phyloP scores from a whole-genome alignment of 176 grass and related monocot species.

The Bolboschoenus planiculmis region DNA sequence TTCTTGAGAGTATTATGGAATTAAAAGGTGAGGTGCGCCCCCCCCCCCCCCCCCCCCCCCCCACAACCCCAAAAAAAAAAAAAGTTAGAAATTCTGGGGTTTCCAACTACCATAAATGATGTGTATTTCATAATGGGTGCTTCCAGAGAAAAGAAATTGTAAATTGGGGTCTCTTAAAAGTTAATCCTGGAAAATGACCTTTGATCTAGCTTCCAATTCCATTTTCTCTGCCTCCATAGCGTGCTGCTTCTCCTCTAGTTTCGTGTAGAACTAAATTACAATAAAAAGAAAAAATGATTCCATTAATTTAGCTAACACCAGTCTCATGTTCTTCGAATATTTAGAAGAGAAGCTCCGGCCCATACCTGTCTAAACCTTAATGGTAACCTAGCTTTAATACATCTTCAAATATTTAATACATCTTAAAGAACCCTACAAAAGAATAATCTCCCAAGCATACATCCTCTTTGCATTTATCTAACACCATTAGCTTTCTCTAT shows the following conservation, averaged over 20 bases:
- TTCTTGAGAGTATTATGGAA: background rate
- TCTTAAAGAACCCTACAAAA: background rate
- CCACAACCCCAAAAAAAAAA: background rate
- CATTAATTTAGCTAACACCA: background rate
- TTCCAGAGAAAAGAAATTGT: background rate
- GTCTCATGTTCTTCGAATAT: background rate
- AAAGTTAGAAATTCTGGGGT: background rate
- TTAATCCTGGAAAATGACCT: conserved; percentile 22
- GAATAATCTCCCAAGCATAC: background rate
- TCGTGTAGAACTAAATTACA: conserved; percentile 39
- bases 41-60: background rate
- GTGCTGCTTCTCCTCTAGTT: conserved; percentile 45
- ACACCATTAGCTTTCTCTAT: no score
- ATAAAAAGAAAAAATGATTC: background rate
- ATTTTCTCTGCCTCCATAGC: conserved; percentile 50
- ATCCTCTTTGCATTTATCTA: background rate
- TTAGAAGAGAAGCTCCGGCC: background rate
- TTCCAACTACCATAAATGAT: background rate
- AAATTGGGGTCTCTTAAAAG: background rate
- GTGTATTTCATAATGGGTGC: background rate
- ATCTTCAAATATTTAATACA: no score
- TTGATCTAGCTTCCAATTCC: conserved; percentile 33
- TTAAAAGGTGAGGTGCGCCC: background rate
- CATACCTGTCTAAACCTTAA: background rate
- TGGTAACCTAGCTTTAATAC: no score